Evolutionary conservation across 1,284 basidiomycete genomes (phyloP).

Genomic region (Coniferiporia sulphurascens): DNA sequence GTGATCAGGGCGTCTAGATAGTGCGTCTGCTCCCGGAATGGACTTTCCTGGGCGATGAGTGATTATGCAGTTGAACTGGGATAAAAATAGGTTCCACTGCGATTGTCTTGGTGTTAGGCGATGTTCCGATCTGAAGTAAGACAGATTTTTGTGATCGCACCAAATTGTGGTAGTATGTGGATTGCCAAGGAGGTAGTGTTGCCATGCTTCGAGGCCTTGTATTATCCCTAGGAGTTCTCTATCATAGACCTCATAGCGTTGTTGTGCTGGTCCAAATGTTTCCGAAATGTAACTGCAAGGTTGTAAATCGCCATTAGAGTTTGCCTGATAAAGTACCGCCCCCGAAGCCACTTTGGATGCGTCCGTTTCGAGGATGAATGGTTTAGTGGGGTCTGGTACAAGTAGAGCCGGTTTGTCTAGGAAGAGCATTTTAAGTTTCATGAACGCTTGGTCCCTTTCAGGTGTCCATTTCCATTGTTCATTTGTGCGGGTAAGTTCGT

Average conservation of each 20-base stretch:
- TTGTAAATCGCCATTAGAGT: neutral
- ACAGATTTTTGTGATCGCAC: slow-evolving; percentile 1
- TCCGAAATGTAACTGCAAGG: neutral
- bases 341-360: neutral
- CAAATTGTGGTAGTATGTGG: neutral
- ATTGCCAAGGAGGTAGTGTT: neutral
- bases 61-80: slow-evolving; percentile 34
- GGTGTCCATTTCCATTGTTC: neutral
- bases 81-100: slow-evolving; percentile 34
- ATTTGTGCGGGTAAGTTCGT: neutral
- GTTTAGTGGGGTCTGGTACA: neutral
- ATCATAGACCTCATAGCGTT: neutral
- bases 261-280: neutral
- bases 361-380: neutral
- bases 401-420: neutral
- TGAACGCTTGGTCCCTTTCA: neutral
- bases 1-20: slow-evolving; percentile 37
- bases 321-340: neutral
- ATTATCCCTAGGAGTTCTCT: neutral
- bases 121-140: neutral
- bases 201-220: neutral
- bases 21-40: slow-evolving; percentile 33
- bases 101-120: slow-evolving; percentile 27
- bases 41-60: slow-evolving; percentile 33
- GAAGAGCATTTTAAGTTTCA: neutral